Evolutionary conservation across 2,329 filamentous ascomycete species (phyloP), one percentile per base, ranked within the genome.

Genomic region (Penicillium psychrosexuale): DNA sequence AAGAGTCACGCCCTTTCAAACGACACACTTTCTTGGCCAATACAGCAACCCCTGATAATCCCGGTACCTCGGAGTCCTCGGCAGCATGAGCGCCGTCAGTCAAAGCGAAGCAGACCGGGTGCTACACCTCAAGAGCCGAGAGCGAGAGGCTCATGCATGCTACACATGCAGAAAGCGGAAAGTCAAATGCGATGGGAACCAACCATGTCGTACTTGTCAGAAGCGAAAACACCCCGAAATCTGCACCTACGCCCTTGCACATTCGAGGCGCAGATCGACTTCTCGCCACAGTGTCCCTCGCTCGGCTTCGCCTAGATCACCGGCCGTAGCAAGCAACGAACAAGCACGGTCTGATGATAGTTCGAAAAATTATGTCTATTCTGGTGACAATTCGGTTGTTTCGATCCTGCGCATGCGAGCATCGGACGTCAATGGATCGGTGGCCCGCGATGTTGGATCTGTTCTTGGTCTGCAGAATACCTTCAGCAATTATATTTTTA

Each of bases 101-200:
- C 66, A 65, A 39, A 61, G 62, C 52, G 62, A 69, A 57, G 66
- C 67, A 15, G 66, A 69, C 30, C 65, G 66, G 22, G 64, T 69
- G 5, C 57, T 70, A 19, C 60, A 55, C 1, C 55, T 60, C n/a
- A 68, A 64, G 44, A 63, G 66, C 42, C 65, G 68, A 48, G 62
- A 67, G 22, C 62, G 67, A 27, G 69, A 70, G 52, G 46, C 61
- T 3, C 65, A 62, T 44, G 69, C 70, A 6, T 72, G 70, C 34
- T 72, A 72, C 54, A 69, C 70, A 5, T 72, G 70, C 53, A 64
- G 65, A 15, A 67, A 70, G 51, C 65, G 70, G n/a, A 72, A 73
- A 47, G 70, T 72, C 12, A 71, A 72, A 55, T 73, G 71, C 37
- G 68, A 72, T 38, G 65, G 64, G 3, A 46, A 19, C 2, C 58